phyloP scores from a whole-genome alignment of 768 basidiomycete species.

The Lyophyllum semitale region DNA sequence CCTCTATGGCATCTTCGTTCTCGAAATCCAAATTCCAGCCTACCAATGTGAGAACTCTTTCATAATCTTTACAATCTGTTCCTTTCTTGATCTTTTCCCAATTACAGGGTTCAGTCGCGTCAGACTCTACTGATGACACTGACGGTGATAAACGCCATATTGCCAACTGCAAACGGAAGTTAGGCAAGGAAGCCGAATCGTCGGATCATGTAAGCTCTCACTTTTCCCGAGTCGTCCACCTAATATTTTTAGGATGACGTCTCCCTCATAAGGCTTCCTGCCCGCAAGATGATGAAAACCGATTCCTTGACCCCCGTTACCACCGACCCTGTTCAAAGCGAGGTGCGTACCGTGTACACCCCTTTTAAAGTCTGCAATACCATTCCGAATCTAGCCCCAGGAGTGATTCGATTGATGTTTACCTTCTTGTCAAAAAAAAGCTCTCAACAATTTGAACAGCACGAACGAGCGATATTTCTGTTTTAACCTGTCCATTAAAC shows the following conservation, averaged over 20 bases:
- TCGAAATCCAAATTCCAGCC: constrained; percentile 4
- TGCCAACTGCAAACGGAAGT: constrained; percentile 13
- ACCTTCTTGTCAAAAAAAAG: not conserved
- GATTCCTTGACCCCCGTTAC: not conserved
- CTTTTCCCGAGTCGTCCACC: no score
- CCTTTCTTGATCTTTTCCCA: not conserved
- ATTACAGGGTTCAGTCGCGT: constrained; percentile 10
- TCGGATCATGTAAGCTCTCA: constrained; percentile 13
- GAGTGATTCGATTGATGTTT: not conserved
- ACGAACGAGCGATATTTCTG: not conserved
- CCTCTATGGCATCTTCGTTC: not conserved
- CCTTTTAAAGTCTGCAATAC: not conserved
- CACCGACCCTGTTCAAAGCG: not conserved
- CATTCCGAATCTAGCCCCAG: not conserved
- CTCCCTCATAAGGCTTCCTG: constrained; percentile 5
- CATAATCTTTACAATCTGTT: not conserved
- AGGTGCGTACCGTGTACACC: not conserved
- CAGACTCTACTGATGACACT: constrained; percentile 8
- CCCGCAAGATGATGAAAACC: constrained; percentile 8
- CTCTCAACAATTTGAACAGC: not conserved
- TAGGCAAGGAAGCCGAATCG: not conserved
- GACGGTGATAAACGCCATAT: constrained; percentile 14
- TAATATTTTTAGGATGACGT: constrained; percentile 6
- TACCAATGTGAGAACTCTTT: not conserved
- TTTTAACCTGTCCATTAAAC: no score